Evolutionary conservation across 768 basidiomycete genomes (phyloP), one percentile per base, ranked within the genome.

Genomic region (Cystofilobasidium capitatum): DNA sequence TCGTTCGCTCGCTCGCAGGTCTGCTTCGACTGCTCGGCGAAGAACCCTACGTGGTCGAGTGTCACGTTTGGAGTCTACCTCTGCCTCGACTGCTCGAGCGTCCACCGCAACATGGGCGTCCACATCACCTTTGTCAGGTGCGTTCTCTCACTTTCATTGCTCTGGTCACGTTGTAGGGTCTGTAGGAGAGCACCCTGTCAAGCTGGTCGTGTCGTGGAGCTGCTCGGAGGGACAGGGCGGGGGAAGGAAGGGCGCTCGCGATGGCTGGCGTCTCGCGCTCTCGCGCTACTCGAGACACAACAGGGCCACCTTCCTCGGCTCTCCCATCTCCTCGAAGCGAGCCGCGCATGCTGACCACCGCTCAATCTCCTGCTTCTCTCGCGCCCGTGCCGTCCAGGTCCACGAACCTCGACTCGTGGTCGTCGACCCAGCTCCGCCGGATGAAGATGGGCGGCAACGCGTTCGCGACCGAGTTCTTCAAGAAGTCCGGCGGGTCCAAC

Each of bases 371-470:
- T 22, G 29, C 26, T 47, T 20, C 36, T 7, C 55, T 58, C 55
- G n/a, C 24, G 20, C 22, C 20, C 26, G 20, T 31, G 8, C 42
- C 33, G 35, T 24, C n/a, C 77, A 93, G 93, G 71, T 98, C 94
- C 31, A 97, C 93, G 64, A 97, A 92, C 78, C 85, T 98, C 54
- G 96, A 99, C 77, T 85, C 83, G 69, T 99, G 96, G 96, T 87
- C 91, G 71, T 81, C 91, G 69, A 78, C 79, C 59, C 94, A 99
- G 79, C 81, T 99, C 57, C 88, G 96, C 39, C 89, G 85, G 2
- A 93, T 99, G 90, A 98, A 98, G 80, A 84, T 90, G 44, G 94
- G 91, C 47, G 96, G 96, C 0, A 99, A 99, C 77, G 82, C 83
- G 13, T 83, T 86, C 24, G 89, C 90, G 3, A 83, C 81, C 6